Base-by-base conservation (phyloP, 768 basidiomycete species). In the Gymnopilus dilepis region DNA sequence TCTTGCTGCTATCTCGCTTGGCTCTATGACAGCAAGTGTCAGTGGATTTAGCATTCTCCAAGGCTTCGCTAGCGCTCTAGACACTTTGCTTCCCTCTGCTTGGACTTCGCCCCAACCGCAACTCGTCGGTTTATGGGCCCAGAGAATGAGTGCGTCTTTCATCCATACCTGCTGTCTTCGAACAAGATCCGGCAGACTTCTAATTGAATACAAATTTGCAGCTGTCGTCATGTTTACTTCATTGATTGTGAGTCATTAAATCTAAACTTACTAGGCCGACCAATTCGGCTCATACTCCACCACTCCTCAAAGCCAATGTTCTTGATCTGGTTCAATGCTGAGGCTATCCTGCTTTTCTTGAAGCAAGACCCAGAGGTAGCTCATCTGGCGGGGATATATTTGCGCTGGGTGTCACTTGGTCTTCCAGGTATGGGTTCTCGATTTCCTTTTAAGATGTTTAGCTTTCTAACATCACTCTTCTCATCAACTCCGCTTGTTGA, bases 71-170 rank as follows among this genome's bases (percentile, higher is more conserved):
- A 92, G 90, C 51, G 88, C 94, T 0, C 85, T 99, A 19, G 97
- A 99, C 73, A 96, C 96, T 0, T 84, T 99, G 68, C 86, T 98
- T 8, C 97, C 97, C 0, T 87, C 93, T 38, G 95, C 97, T 15
- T 99, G 93, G 95, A 96, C 97, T 0, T 95, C 94, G 3, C 71
- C 87, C 0, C 87, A 89, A 30, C 97, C 95, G 0, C 77, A 89
- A 15, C 81, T 94, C 11, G 93, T 98, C 11, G 95, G 95, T 6
- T 80, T 97, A 7, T 97, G 95, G 95, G 76, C 90, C 8, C 94
- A 96, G 73, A 80, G 95, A 64, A 95, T 94, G 91, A 78, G 90
- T 91, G 65, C 45, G 88, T 79, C 56, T 21, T 57, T 61, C 60
- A 59, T 45, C n/a, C 38, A 54, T 56, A 19, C 37, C 33, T 24